These are phyloP conservation scores for Chlamydomonas applanata DNA, from an alignment of 139 green algal genomes.

Conservation along the genomic window DNA sequence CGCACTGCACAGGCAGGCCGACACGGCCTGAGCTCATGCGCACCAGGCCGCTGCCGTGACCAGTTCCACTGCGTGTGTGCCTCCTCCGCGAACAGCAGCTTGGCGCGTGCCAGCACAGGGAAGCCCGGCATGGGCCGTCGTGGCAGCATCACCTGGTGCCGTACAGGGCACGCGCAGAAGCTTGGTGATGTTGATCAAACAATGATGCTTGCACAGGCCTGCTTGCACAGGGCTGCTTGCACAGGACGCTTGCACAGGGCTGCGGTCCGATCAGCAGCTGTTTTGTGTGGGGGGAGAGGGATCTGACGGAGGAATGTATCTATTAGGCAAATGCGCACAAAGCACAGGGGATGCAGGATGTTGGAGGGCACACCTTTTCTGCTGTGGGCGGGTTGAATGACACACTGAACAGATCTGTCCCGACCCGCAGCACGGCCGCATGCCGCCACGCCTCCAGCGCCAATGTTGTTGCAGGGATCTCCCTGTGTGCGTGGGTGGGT, in stretches of 20 bases:
- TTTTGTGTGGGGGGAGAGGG: no score
- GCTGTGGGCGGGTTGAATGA: conserved; percentile 68
- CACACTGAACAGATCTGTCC: conserved; percentile 41
- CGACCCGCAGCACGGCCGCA: conserved; percentile 59
- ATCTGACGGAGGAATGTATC: no score
- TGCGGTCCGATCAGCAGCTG: no score
- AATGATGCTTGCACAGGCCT: neutral
- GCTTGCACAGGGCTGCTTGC: no score
- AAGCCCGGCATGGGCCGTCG: conserved; percentile 52
- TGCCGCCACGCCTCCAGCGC: conserved; percentile 59
- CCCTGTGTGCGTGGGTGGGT: neutral
- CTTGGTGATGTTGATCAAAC: neutral
- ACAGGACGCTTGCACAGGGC: no score
- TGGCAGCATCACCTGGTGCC: conserved; percentile 8
- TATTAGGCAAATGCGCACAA: no score
- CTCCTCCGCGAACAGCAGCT: conserved; percentile 53
- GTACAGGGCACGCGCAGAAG: no score
- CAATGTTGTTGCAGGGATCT: neutral
- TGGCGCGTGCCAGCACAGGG: conserved; percentile 26
- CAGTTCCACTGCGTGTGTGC: conserved; percentile 43
- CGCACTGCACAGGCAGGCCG: no score
- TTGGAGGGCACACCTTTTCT: conserved; percentile 28
- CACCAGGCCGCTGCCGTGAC: conserved; percentile 18
- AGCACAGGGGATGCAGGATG: no score
- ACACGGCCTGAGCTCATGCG: neutral